Evolutionary conservation across 805 yeast species (phyloP), one percentile per base, ranked within the genome.

Genomic region (Candida patagonica): DNA sequence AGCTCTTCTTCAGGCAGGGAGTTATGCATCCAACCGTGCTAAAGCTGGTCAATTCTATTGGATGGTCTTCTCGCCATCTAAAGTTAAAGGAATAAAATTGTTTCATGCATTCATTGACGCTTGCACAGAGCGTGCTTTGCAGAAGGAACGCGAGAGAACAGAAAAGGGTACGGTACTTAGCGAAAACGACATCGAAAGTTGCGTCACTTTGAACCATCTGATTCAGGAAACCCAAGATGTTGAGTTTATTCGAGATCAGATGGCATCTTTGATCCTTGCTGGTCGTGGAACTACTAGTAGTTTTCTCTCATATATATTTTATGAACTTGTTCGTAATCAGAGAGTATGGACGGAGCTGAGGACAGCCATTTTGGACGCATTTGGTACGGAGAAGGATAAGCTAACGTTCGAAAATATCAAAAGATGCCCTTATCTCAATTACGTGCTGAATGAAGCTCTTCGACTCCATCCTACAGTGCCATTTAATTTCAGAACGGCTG

Each of bases 271-370:
- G 41, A 60, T 72, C 42, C 53, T 71, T 17, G 78, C 78, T 13
- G 76, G 76, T 23, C 62, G 78, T 49, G 77, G 72, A 49, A 72
- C 77, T 33, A 72, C 78, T 10, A 76, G 76, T 7, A 66, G 70
- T 3, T 56, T 69, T 26, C 62, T 72, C 41, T 63, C 73, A n/a
- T 69, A 64, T 52, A 51, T 64, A 17, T 57, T 70, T 36, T 68
- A 56, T 46, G 69, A 70, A 49, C 60, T 72, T 38, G 66, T 72
- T 9, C 59, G 70, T 41, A 54, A 70, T 50, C 52, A 53, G 26
- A 42, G 50, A 6, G 51, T 54, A 15, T 57, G 46, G 42, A 34
- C 43, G 17, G 53, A 55, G 42, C 60, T 72, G 41, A 64, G 71
- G 40, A 53, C 51, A 26, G 66, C 59, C 27, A 57, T 73, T 4